Percentiles rank a stretch among this genome's conserved stretches.
Evolutionary conservation across 1,284 basidiomycete genomes (phyloP).

Genomic region (Malassezia nana): DNA sequence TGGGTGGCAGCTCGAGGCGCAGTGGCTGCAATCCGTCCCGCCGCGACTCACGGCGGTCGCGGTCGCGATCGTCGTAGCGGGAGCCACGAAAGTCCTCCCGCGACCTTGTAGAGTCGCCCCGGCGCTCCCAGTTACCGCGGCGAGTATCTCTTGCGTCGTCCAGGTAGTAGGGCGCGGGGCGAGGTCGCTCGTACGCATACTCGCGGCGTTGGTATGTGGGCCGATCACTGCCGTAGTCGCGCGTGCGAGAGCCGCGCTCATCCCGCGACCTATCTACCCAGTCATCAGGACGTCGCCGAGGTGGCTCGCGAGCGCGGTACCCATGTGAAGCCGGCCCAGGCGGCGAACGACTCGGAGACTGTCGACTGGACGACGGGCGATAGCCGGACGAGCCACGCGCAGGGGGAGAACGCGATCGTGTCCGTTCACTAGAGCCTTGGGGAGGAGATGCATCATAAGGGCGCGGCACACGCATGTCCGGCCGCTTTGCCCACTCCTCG

Average conservation of each 20-base stretch:
- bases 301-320: not conserved
- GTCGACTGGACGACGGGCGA: not conserved
- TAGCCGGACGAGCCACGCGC: not conserved
- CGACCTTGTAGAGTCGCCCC: not conserved
- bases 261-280: slow-evolving; percentile 5
- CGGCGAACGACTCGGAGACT: slow-evolving; percentile 4
- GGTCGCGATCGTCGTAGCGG: slow-evolving; percentile 2
- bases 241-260: slow-evolving; percentile 3
- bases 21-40: not conserved
- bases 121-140: not conserved
- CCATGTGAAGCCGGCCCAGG: not conserved
- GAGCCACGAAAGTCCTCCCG: not conserved
- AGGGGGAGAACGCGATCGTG: not conserved
- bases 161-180: slow-evolving; percentile 16
- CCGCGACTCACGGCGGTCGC: not conserved
- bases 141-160: slow-evolving; percentile 8
- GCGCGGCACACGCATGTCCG: not conserved
- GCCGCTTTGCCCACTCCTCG: not conserved
- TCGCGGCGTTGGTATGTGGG: not conserved
- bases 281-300: slow-evolving; percentile 3
- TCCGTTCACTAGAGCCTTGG: not conserved
- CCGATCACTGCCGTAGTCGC: slow-evolving; percentile 6
- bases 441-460: not conserved
- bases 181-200: slow-evolving; percentile 12
- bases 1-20: not conserved